Conservation (phyloP, 164 flowering plant species). For the Cinnamomum micranthum region DNA sequence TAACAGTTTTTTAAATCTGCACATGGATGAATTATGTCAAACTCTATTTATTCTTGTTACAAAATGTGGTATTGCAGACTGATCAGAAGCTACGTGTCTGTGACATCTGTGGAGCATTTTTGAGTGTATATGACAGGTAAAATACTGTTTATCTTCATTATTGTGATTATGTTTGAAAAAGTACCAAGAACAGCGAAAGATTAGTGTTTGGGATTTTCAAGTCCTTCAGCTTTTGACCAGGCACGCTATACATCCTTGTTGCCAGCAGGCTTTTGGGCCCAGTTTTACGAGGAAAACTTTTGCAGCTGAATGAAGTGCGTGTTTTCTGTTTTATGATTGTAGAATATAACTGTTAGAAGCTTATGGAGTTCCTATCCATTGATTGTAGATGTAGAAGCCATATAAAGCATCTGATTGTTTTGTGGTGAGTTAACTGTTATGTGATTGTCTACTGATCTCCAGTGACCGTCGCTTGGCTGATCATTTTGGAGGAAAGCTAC, state of each 20-base stretch:
- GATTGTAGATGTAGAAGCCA: not conserved
- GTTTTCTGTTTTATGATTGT: conserved; percentile 69
- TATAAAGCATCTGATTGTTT: not conserved
- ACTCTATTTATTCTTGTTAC: not conserved
- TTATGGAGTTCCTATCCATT: not conserved
- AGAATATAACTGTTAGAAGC: conserved; percentile 40
- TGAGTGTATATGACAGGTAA: conserved; percentile 99
- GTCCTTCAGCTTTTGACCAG: conserved; percentile 84
- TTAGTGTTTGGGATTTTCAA: conserved; percentile 61
- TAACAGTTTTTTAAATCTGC: not conserved
- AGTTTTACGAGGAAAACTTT: conserved; percentile 98
- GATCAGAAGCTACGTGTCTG: conserved; percentile 99
- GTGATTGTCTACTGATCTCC: conserved; percentile 24
- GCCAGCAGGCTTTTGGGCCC: conserved; percentile 99
- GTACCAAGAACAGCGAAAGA: conserved; percentile 30
- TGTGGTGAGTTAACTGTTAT: conserved; percentile 8
- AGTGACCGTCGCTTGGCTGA: conserved; percentile 99
- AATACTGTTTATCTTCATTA: conserved; percentile 5
- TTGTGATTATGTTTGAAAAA: conserved; percentile 9
- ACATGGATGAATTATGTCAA: not conserved
- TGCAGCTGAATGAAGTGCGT: conserved; percentile 99
- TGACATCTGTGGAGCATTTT: conserved; percentile 98
- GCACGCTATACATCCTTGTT: conserved; percentile 90
- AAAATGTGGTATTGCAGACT: conserved; percentile 49
- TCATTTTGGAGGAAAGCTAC: conserved; percentile 99